These are phyloP conservation scores for Alliaria petiolata DNA, from an alignment of 345 rosid species.

Conservation along the genomic window DNA sequence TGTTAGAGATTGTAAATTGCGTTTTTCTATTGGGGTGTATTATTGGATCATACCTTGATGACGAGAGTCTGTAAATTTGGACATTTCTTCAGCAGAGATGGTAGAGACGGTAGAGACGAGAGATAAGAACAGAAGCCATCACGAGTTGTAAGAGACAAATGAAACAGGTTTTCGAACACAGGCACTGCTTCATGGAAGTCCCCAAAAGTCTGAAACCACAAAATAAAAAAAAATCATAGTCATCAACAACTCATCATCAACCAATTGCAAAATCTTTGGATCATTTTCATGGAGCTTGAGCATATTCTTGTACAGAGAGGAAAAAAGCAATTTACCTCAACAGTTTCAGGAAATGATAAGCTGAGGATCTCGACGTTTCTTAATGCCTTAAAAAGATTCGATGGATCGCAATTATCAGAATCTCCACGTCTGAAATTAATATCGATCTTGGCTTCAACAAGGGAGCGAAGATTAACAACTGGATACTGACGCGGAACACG, in stretches of 20 bases:
- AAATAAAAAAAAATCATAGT: too few relatives aligned
- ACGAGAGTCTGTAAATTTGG: not conserved
- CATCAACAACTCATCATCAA: too few relatives aligned
- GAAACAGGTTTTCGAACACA: not conserved
- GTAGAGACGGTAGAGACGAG: not conserved
- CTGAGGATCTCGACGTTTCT: not conserved
- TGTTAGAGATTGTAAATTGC: not conserved
- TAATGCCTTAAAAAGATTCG: not conserved
- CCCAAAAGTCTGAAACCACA: not conserved
- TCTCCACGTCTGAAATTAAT: too few relatives aligned
- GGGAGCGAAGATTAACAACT: not conserved
- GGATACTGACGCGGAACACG: not conserved
- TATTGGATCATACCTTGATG: not conserved
- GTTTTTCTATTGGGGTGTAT: too few relatives aligned
- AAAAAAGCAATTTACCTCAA: not conserved
- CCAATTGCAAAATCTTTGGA: too few relatives aligned
- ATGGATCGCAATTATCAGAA: not conserved
- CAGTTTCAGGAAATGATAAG: not conserved
- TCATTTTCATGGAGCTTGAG: too few relatives aligned
- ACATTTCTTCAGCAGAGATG: not conserved
- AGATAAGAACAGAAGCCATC: not conserved
- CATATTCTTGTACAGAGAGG: too few relatives aligned
- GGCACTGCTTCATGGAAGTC: not conserved
- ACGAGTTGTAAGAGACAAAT: not conserved
- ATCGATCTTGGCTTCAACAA: too few relatives aligned